Base-by-base conservation (phyloP, 305 asterid species). In the Rubia tinctorum region DNA sequence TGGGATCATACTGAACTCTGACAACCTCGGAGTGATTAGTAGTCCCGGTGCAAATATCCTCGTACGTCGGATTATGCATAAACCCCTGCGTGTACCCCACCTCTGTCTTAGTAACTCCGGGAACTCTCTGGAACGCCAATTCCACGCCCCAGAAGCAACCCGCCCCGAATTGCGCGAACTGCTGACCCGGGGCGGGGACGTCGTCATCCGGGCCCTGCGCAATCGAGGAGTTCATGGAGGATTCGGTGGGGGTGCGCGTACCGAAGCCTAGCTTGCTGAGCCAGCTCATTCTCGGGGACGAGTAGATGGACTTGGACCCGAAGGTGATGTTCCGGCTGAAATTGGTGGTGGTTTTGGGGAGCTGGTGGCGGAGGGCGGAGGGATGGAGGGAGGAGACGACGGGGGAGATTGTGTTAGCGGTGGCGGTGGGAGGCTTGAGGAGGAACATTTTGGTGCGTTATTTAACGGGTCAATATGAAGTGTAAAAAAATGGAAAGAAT, bases 71-170 rank as follows among this genome's bases (percentile, higher is more conserved):
- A 43, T 89, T 89, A 72, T 92, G 86, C 68, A 83, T 40, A 76
- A 76, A 81, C 13, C 98, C 99, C 61, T 89, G 98, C 12, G 85
- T 65, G 76, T 95, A 92, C 15, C 99, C 99, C 0, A 90, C 99
- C 74, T 92, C 98, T 2, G 97, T 95, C 81, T 82, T 87, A 30
- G 89, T 77, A 61, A 90, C 97, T 47, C 99, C 99, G 0, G 95
- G 86, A 60, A 90, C 91, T 77, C 99, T 84, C 88, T 94, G 98
- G 61, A 71, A 94, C 34, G 88, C 95, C 76, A 94, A 85, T 81
- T 94, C 99, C 66, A 88, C 93, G 11, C 99, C 99, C 99, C 99
- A 94, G 84, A 94, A 94, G 27, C 99, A 94, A 13, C 99, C 98
- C n/a, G 93, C 91, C 60, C 98, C 97, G 80, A 94, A 92, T 78